Evolutionary conservation across 1,139 yeast species (phyloP).

Genomic region (Pneumocystis murina): DNA sequence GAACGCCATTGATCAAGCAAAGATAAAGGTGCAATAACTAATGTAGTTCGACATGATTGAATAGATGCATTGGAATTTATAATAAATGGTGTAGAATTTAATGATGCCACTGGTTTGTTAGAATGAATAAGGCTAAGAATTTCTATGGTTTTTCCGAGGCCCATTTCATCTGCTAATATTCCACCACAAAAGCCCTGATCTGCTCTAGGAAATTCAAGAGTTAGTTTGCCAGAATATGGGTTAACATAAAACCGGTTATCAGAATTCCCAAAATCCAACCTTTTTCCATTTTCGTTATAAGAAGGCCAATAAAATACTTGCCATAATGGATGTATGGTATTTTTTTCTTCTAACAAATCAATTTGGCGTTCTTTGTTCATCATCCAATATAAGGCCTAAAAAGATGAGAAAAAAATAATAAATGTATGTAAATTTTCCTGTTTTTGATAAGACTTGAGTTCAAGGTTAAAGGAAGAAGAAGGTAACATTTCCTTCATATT

Average conservation of each 20-base stretch:
- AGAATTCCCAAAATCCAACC: conserved; percentile 5
- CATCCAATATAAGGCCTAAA: conserved; percentile 20
- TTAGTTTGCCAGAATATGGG: conserved; percentile 67
- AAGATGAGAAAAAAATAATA: neutral
- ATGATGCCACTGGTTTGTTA: conserved; percentile 10
- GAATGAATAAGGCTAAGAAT: conserved; percentile 53
- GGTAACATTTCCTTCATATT: conserved; percentile 52
- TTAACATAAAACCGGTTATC: conserved; percentile 50
- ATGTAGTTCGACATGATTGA: conserved; percentile 54
- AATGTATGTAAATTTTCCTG: conserved; percentile 23
- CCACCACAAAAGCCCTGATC: conserved; percentile 54
- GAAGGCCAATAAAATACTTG: conserved; percentile 62
- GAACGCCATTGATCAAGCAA: conserved; percentile 79
- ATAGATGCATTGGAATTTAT: conserved; percentile 19
- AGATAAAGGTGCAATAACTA: conserved; percentile 84
- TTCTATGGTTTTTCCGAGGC: conserved; percentile 83
- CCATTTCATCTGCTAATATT: conserved; percentile 95
- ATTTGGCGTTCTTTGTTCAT: conserved; percentile 40
- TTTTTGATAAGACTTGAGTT: conserved; percentile 56
- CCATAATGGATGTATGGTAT: conserved; percentile 77
- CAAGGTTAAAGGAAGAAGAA: conserved; percentile 36
- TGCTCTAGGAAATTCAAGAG: conserved; percentile 43
- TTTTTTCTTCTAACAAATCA: conserved; percentile 25
- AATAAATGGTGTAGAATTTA: conserved; percentile 3
- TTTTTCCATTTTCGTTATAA: conserved; percentile 17